phyloP scores from a whole-genome alignment of 495 filamentous ascomycete species.

The Aspergillus egyptiacus region DNA sequence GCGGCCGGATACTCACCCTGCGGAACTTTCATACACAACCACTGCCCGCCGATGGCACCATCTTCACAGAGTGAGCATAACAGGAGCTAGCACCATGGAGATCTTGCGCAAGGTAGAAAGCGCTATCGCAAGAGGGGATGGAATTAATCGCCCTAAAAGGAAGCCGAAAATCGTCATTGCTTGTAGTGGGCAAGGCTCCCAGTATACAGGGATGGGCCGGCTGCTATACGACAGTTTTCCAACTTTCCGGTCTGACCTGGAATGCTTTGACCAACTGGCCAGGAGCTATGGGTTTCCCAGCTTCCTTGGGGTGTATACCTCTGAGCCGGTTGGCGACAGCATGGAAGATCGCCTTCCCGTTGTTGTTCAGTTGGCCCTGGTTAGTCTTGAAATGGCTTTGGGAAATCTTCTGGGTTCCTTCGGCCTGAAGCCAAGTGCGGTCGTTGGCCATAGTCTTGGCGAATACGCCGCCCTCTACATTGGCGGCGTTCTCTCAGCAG shows the following conservation, averaged over 20 bases:
- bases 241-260: slow-evolving; percentile 13
- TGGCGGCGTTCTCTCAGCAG: slow-evolving; percentile 67
- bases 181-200: slow-evolving; percentile 66
- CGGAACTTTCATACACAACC: slow-evolving; percentile 28
- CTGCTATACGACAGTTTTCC: slow-evolving; percentile 19
- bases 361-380: slow-evolving; percentile 30
- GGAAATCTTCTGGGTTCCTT: slow-evolving; percentile 66
- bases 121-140: neutral
- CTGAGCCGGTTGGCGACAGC: neutral
- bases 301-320: slow-evolving; percentile 13
- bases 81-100: neutral
- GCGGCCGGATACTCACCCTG: neutral
- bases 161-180: slow-evolving; percentile 45
- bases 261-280: slow-evolving; percentile 26
- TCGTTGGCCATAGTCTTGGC: slow-evolving; percentile 77
- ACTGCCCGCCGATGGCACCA: slow-evolving; percentile 16
- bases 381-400: slow-evolving; percentile 70
- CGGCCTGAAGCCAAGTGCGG: slow-evolving; percentile 63
- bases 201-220: slow-evolving; percentile 38
- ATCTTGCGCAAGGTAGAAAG: neutral
- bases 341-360: slow-evolving; percentile 28
- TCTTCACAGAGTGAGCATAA: neutral
- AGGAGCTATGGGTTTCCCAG: slow-evolving; percentile 28
- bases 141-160: neutral
- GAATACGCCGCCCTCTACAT: slow-evolving; percentile 79